Evolutionary conservation across 2,329 filamentous ascomycete genomes (phyloP), one percentile per base, ranked within the genome.

Genomic region (Phaeosphaeria sp.): DNA sequence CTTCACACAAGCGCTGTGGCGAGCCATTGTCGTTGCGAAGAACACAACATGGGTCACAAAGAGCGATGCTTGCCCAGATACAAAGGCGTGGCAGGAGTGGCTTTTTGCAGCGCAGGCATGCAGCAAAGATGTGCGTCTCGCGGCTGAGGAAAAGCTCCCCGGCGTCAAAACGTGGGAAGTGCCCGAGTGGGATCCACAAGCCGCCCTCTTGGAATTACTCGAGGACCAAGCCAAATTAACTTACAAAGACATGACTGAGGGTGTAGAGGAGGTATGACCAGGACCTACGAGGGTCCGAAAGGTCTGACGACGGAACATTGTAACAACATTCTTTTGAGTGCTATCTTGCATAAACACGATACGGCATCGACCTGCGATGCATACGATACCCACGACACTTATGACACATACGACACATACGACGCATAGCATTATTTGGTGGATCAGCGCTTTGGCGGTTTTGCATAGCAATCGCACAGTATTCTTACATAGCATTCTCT

Each of bases 1-100:
- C 0, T 84, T 82, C 63, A 84, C 82, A 0, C 71, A 80, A 52
- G 82, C 81, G 0, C 68, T 84, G 0, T 84, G 80, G 79, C 82
- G 80, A 60, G 78, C 78, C 1, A 82, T 84, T 25, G 72, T 81
- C 0, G 73, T 83, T 9, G 80, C 79, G 3, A 79, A 81, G 49
- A 74, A 71, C 18, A 78, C 68, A 0, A 68, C 72, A 2, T 84
- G 82, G 82, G 77, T 82, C 2, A 63, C 65, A 20, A 66, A 68
- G 49, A 76, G 73, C n/a, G 70, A 75, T 9, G 76, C 78, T 5
- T 79, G 78, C 5, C 80, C 80, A 0, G 65, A 73, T n/a, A 81
- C 79, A 0, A 52, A 51, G 3, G 75, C 75, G 1, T 82, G 80
- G 80, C 63, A 67, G 3, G 64, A 75, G 2, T 82, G 80, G 80